Base-by-base conservation (phyloP, 2,329 filamentous ascomycete genomes). In the Colletotrichum magnum region DNA sequence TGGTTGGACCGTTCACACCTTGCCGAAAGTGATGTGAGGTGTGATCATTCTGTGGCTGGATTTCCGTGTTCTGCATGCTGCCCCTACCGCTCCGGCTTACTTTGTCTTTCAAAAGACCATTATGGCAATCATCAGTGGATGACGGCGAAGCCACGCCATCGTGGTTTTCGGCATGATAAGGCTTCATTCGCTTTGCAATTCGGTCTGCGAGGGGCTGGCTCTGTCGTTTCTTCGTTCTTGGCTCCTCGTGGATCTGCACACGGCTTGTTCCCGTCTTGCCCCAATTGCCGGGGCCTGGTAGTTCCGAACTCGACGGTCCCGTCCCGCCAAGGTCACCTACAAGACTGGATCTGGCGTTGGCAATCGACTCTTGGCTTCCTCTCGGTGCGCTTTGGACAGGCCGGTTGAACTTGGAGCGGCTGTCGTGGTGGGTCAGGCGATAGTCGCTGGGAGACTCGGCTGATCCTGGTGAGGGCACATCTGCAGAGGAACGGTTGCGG, bases 321-420 rank as follows among this genome's bases (percentile, higher is more conserved):
- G 3, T 6, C n/a, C 45, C n/a, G n/a, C 58, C 13, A 12, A 16
- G 43, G 13, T 51, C 21, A 10, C 61, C 61, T 43, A 64, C 32
- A 32, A 64, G 45, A 12, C 26, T 64, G 7, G 32, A 51, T 28
- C n/a, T 64, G 21, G 58, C 53, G 24, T 43, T 43, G 15, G 47
- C 58, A 5, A 58, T 36, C 15, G 53, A 13, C 12, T 36, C 32
- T 50, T 43, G 53, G 1, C 53, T 57, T 12, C 28, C n/a, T 36
- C 36, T 64, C 12, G 24, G 21, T 41, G 13, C 21, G 24, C 61
- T 26, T 13, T 43, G 36, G 3, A 64, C 61, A 18, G 61, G 61
- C 6, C 61, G 53, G 7, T 64, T 64, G 24, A 58, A 64, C 32
- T 32, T 32, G 28, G 61, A 58, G 53, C 57, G 53, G 5, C 61